These are phyloP conservation scores for Salix dunnii DNA, from an alignment of 345 rosid genomes.

Conservation along the genomic window DNA sequence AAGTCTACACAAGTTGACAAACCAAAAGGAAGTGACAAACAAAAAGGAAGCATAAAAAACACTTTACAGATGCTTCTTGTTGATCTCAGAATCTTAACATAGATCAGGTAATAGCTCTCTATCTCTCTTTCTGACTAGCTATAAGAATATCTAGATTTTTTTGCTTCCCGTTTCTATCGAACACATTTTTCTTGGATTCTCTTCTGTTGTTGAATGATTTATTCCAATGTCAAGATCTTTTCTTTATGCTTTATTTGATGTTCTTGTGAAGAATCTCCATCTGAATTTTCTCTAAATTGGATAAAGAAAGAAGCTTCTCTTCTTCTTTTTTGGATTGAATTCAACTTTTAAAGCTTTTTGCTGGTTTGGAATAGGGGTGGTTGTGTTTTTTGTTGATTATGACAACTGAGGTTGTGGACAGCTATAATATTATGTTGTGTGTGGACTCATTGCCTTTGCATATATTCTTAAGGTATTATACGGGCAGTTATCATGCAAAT, in stretches of 20 bases:
- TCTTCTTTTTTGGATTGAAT: not conserved
- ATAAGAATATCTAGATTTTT: not conserved
- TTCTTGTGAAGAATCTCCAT: constrained; percentile 19
- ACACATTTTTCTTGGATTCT: constrained; percentile 7
- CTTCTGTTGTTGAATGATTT: not conserved
- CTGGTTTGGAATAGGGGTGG: not conserved
- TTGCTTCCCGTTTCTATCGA: not conserved
- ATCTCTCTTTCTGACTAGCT: not conserved
- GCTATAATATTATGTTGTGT: constrained; percentile 1
- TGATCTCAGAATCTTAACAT: not conserved
- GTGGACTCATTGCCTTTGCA: constrained; percentile 25
- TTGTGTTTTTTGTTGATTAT: constrained; percentile 9
- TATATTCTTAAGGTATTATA: constrained; percentile 21
- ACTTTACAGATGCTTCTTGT: constrained; percentile 2
- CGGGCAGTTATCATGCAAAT: not conserved
- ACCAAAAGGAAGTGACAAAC: not conserved
- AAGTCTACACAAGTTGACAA: not conserved
- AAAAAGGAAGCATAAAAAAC: not conserved
- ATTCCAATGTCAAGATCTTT: constrained; percentile 5
- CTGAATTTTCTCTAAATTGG: constrained; percentile 33
- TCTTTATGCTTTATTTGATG: constrained; percentile 15
- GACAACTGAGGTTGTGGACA: constrained; percentile 9
- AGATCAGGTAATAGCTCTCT: not conserved
- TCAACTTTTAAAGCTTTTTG: not conserved
- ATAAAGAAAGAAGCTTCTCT: constrained; percentile 8